Conservation (phyloP, 441 rosid species). For the Adansonia gregorii region DNA sequence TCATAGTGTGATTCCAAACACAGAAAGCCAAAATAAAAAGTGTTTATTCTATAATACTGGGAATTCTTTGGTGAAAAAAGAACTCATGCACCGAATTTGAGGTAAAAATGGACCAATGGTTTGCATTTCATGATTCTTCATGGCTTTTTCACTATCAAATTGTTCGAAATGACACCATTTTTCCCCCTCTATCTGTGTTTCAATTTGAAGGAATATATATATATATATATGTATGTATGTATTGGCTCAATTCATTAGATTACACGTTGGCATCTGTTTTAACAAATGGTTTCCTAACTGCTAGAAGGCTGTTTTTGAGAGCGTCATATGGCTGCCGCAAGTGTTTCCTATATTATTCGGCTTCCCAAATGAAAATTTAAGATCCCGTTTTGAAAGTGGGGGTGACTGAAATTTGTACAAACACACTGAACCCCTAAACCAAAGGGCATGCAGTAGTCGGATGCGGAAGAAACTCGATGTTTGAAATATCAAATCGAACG, state of each 20-base stretch:
- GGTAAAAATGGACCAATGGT: not conserved
- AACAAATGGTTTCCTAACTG: not conserved
- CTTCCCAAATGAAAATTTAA: no score
- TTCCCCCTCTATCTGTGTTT: not conserved
- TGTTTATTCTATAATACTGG: not conserved
- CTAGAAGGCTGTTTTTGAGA: no score
- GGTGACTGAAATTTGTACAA: no score
- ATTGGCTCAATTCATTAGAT: not conserved
- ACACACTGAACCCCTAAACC: no score
- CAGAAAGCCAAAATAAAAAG: not conserved
- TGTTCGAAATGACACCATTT: not conserved
- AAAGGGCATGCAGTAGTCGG: no score
- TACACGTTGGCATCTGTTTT: not conserved
- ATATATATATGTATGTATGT: no score
- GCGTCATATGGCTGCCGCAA: no score
- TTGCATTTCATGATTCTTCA: not conserved
- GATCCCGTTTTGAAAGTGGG: no score
- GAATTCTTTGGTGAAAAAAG: not conserved
- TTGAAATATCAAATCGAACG: no score
- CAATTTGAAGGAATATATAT: not conserved
- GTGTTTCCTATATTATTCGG: no score
- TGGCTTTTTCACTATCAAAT: not conserved
- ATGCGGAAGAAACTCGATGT: no score
- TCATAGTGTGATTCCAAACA: not conserved
- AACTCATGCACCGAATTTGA: not conserved